These are phyloP conservation scores for Fraxinus paxiana DNA, from an alignment of 305 asterid genomes.

Conservation along the genomic window DNA sequence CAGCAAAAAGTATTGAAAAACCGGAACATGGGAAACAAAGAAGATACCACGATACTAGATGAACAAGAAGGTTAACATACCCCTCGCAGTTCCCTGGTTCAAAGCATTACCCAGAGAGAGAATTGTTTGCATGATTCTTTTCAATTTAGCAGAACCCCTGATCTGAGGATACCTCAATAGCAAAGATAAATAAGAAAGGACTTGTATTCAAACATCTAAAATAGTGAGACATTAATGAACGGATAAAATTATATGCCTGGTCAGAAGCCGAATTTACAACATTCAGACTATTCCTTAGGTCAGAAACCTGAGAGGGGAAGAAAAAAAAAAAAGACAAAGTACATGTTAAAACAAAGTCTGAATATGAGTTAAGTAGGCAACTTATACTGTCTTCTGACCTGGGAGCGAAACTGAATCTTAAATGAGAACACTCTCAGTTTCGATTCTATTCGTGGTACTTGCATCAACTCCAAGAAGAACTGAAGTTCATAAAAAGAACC, in stretches of 20 bases:
- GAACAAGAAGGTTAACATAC: conserved; percentile 39
- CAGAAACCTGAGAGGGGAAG: conserved; percentile 58
- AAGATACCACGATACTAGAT: conserved; percentile 14
- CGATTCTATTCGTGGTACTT: conserved; percentile 78
- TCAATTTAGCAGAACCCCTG: conserved; percentile 75
- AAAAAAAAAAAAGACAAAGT: conserved; percentile 2
- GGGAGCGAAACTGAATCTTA: conserved; percentile 75
- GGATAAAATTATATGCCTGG: conserved; percentile 52
- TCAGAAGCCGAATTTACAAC: conserved; percentile 75
- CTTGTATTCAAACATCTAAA: conserved; percentile 5
- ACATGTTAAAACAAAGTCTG: conserved; percentile 1
- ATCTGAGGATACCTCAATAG: conserved; percentile 55
- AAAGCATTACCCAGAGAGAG: conserved; percentile 88
- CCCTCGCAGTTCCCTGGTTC: conserved; percentile 94
- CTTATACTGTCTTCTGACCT: conserved; percentile 48
- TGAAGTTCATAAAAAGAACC: conserved; percentile 28
- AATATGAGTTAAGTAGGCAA: conserved; percentile 19
- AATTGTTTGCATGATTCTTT: conserved; percentile 91
- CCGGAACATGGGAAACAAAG: conserved; percentile 6
- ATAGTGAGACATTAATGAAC: conserved; percentile 17
- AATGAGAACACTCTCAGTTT: conserved; percentile 84
- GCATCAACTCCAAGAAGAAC: conserved; percentile 94
- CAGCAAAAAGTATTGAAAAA: conserved; percentile 13
- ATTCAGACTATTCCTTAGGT: conserved; percentile 68
- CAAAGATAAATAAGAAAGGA: conserved; percentile 26